Evolutionary conservation across 352 stramenopile genomes (phyloP).

Genomic region (Globisporangium heterothallicum): DNA sequence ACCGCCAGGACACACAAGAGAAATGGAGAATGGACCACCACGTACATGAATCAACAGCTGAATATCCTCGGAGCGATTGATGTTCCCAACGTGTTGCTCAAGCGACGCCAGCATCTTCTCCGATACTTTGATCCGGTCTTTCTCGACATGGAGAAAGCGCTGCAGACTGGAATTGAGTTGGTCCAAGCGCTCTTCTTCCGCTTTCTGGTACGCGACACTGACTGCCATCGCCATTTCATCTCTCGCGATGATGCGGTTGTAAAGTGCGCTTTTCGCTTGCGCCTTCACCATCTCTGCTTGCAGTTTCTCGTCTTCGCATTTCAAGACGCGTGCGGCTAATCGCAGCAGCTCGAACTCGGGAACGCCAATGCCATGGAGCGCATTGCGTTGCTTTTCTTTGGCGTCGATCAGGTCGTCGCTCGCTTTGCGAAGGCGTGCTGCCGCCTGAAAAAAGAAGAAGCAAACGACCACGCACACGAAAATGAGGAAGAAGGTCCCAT

Average conservation of each 20-base stretch:
- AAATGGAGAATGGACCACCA: not conserved
- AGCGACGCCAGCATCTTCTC: constrained; percentile 55
- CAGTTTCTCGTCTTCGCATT: constrained; percentile 54
- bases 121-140: constrained; percentile 57
- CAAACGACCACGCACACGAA: not conserved
- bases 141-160: constrained; percentile 72
- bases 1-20: not conserved
- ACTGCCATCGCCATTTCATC: constrained; percentile 89
- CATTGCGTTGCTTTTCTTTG: constrained; percentile 48
- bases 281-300: constrained; percentile 51
- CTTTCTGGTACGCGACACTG: constrained; percentile 81
- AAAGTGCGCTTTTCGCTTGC: constrained; percentile 69
- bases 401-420: constrained; percentile 48
- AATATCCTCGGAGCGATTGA: constrained; percentile 76
- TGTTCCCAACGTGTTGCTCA: constrained; percentile 47
- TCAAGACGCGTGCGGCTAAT: constrained; percentile 49
- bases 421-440: constrained; percentile 25
- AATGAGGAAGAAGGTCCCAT: too few species aligned
- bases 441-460: constrained; percentile 15
- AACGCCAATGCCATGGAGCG: constrained; percentile 75
- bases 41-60: constrained; percentile 71
- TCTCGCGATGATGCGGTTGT: constrained; percentile 74
- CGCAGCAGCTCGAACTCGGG: constrained; percentile 80
- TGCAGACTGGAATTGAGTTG: constrained; percentile 67
- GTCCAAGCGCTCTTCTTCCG: constrained; percentile 77